phyloP scores from a whole-genome alignment of 1,284 basidiomycete species.

The Phaffia rhodozyma region DNA sequence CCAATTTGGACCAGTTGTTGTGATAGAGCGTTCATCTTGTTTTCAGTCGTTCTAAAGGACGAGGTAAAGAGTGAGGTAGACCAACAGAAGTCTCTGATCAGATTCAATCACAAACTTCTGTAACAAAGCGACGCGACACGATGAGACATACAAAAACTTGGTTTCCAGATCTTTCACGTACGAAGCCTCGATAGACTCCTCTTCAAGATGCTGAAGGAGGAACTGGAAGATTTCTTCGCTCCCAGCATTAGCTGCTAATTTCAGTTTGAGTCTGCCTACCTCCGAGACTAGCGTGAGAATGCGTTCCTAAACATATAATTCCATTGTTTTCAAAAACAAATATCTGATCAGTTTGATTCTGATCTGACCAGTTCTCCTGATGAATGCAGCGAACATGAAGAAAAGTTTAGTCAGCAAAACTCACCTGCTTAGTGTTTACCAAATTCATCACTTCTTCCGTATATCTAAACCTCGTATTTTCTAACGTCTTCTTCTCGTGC shows the following conservation, averaged over 20 bases:
- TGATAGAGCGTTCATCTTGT: conserved; percentile 39
- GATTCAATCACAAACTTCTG: background rate
- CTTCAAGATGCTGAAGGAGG: conserved; percentile 48
- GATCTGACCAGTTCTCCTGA: background rate
- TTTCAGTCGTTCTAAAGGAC: conserved; percentile 44
- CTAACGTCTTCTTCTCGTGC: conserved; percentile 56
- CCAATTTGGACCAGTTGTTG: conserved; percentile 32
- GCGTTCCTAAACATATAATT: conserved; percentile 46
- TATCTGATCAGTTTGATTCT: too few species aligned
- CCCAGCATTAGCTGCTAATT: conserved; percentile 60
- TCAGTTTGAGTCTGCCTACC: conserved; percentile 58
- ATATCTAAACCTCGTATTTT: conserved; percentile 51
- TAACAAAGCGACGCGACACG: conserved; percentile 9
- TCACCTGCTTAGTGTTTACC: conserved; percentile 53
- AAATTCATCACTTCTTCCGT: conserved; percentile 59
- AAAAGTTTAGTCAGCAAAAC: conserved; percentile 23
- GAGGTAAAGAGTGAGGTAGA: background rate
- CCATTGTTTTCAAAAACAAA: background rate
- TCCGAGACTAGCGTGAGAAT: conserved; percentile 63
- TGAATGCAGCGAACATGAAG: background rate
- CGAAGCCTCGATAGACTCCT: conserved; percentile 38
- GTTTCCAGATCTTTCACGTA: conserved; percentile 53
- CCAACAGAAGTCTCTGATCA: conserved; percentile 15
- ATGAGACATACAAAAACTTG: conserved; percentile 45
- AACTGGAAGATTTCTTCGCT: conserved; percentile 61